Conservation (phyloP, 1,284 basidiomycete species). For the Boletellus dicymbophilus region DNA sequence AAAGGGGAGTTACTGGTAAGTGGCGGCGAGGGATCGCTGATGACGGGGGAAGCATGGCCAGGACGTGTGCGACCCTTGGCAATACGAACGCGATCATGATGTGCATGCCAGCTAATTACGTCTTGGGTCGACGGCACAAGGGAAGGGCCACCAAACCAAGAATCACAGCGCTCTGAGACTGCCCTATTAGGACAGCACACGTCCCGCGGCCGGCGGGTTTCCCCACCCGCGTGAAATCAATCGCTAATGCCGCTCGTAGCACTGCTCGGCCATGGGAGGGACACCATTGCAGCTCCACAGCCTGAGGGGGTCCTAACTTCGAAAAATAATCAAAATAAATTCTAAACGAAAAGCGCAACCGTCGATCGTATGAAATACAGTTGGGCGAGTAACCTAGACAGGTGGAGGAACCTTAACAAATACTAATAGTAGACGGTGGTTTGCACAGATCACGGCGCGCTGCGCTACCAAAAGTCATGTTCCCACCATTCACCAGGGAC, state of each 20-base stretch:
- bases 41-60: slow-evolving; percentile 14
- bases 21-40: not conserved
- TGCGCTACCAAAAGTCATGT: slow-evolving; percentile 54
- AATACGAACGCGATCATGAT: not conserved
- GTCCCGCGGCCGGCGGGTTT: slow-evolving; percentile 7
- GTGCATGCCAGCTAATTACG: slow-evolving; percentile 30
- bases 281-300: slow-evolving; percentile 2
- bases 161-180: not conserved
- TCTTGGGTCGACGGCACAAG: slow-evolving; percentile 17
- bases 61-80: slow-evolving; percentile 18
- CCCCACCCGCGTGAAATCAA: not conserved
- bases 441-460: slow-evolving; percentile 12
- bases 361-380: slow-evolving; percentile 18
- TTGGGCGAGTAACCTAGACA: slow-evolving; percentile 16
- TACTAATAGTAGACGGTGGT: too few species aligned
- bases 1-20: not conserved
- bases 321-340: not conserved
- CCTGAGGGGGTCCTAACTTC: too few species aligned
- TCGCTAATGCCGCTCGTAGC: slow-evolving; percentile 8
- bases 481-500: slow-evolving; percentile 56
- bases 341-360: not conserved
- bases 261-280: not conserved
- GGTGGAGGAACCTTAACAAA: slow-evolving; percentile 30
- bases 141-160: not conserved
- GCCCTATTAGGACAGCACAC: slow-evolving; percentile 15